phyloP scores from a whole-genome alignment of 2,329 filamentous ascomycete genomes.

The Atkinsonella hypoxylon region DNA sequence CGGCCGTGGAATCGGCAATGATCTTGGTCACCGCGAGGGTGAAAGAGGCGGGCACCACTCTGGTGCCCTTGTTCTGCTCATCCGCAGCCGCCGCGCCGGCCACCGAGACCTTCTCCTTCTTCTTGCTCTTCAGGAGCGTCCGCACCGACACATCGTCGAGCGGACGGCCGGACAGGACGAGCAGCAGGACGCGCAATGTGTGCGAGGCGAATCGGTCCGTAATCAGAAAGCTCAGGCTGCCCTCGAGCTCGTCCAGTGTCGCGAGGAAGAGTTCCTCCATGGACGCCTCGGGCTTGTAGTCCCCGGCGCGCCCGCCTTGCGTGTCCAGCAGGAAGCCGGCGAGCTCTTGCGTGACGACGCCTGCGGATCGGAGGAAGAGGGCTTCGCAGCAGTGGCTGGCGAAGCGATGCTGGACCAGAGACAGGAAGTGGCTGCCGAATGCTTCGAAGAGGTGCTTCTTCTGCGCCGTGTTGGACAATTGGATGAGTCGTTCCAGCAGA shows the following conservation, averaged over 20 bases:
- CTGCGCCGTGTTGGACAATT: slow-evolving; percentile 65
- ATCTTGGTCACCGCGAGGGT: slow-evolving; percentile 67
- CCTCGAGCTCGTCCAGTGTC: slow-evolving; percentile 79
- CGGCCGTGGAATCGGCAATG: slow-evolving; percentile 61
- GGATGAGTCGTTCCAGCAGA: slow-evolving; percentile 81
- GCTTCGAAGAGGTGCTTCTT: slow-evolving; percentile 79
- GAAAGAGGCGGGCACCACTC: slow-evolving; percentile 70
- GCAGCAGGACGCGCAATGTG: slow-evolving; percentile 70
- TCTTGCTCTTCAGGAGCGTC: slow-evolving; percentile 78
- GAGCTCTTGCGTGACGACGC: slow-evolving; percentile 64
- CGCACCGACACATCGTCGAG: slow-evolving; percentile 57
- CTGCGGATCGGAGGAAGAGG: slow-evolving; percentile 73
- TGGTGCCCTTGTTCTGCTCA: slow-evolving; percentile 30
- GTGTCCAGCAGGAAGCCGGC: slow-evolving; percentile 32
- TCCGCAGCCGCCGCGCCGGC: slow-evolving; percentile 38
- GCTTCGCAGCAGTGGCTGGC: slow-evolving; percentile 96
- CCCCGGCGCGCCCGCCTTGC: slow-evolving; percentile 30
- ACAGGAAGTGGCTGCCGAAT: slow-evolving; percentile 76
- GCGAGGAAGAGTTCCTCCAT: slow-evolving; percentile 81
- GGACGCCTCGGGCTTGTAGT: slow-evolving; percentile 40
- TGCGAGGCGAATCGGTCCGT: slow-evolving; percentile 88
- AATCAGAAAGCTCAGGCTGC: slow-evolving; percentile 68
- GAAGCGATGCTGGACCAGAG: slow-evolving; percentile 88
- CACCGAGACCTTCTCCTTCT: slow-evolving; percentile 72
- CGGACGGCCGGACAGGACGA: slow-evolving; percentile 75